Base-by-base conservation (phyloP, 2,329 filamentous ascomycete genomes). In the Phoma sp. region DNA sequence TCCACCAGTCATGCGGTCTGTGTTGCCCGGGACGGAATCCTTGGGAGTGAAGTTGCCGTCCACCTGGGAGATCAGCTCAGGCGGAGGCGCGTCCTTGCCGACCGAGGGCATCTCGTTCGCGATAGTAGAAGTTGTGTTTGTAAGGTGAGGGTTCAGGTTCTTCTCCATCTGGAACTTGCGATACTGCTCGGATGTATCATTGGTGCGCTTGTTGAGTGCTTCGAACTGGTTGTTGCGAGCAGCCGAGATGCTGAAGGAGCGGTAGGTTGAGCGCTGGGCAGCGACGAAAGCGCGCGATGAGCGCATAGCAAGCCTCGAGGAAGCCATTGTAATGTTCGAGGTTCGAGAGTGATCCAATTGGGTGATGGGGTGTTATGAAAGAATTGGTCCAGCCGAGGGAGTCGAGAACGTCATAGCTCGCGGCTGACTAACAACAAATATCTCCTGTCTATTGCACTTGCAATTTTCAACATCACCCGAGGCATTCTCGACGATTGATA, bases 1-100 rank as follows among this genome's bases (percentile, higher is more conserved):
- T 39, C 84, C 85, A 25, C 86, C 86, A 0, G 85, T 88, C 83
- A 87, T 87, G 56, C 82, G 79, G 69, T 87, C 81, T 7, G 85
- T 86, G 68, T 85, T 87, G 65, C 86, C 83, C 0, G 84, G 84
- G 42, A 83, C 79, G 1, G 82, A 79, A 69, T 88, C 85, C 63
- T 83, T 84, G 36, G 85, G 84, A 9, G 75, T 73, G 68, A 83
- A 87, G 42, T 83, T 76, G 14, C 77, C 74, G 61, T 87, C 83
- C 46, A 82, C 80, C 17, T 80, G 81, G 62, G 78, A 82, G 60
- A 88, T 72, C 56, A 88, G 68, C 71, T 88, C 86, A 2, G 86
- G 86, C 9, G 86, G 85, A 21, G 83, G 67, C 12, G 78, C 78
- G 59, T 84, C 80, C 46, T 78, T 77, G 54, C 86, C 86, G 21